Conservation (phyloP, 1,139 yeast species). For the Taphrina betulina region DNA sequence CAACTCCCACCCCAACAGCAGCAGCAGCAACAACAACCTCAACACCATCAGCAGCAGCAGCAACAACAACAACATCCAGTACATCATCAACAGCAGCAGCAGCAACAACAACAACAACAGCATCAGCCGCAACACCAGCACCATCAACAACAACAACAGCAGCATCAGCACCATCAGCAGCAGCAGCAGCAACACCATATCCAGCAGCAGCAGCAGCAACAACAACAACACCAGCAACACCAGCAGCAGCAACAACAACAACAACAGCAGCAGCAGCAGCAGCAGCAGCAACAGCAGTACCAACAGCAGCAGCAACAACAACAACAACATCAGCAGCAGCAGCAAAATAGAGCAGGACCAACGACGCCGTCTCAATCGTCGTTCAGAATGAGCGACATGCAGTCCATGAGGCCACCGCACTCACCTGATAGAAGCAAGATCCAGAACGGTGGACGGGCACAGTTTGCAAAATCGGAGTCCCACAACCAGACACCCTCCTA, state of each 20-base stretch:
- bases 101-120: background rate
- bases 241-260: background rate
- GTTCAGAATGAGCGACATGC: conserved; percentile 6
- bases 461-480: too few species aligned
- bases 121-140: conserved; percentile 17
- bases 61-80: conserved; percentile 37
- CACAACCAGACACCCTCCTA: too few species aligned
- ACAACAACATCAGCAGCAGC: background rate
- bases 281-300: conserved; percentile 8
- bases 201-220: conserved; percentile 10
- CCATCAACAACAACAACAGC: conserved; percentile 18
- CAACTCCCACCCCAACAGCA: conserved; percentile 35
- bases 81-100: conserved; percentile 9
- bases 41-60: conserved; percentile 39
- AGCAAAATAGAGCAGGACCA: conserved; percentile 1
- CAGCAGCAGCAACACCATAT: background rate
- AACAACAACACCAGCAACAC: conserved; percentile 6
- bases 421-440: conserved; percentile 18
- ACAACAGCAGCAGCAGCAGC: conserved; percentile 2
- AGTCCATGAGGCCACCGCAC: conserved; percentile 21
- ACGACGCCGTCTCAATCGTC: conserved; percentile 6
- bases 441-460: conserved; percentile 14
- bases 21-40: conserved; percentile 36
- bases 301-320: background rate
- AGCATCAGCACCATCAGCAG: conserved; percentile 25